Base-by-base conservation (phyloP, 2,329 filamentous ascomycete species). In the Helicocarpus griseus region DNA sequence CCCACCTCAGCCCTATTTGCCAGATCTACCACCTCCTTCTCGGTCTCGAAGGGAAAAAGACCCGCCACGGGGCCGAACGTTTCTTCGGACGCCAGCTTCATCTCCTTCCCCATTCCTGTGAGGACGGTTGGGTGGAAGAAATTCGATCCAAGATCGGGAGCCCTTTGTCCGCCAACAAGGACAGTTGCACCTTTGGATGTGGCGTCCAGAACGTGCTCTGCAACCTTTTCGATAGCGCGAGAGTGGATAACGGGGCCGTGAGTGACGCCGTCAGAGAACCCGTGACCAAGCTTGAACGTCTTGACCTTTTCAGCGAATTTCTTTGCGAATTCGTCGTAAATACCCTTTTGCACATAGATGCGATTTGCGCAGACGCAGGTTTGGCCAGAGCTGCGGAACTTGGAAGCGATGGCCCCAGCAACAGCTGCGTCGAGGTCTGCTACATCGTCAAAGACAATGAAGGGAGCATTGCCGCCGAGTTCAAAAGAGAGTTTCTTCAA, bases 31-130 rank as follows among this genome's bases (percentile, higher is more conserved):
- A 95, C 93, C 62, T 97, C 90, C 49, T 86, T 83, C 71, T 97
- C 93, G 0, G 85, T 89, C 44, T 87, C 80, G 65, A 97, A 98
- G 46, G 83, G 79, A 75, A 96, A 96, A 13, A 97, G 71, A 0
- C 87, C 91, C 0, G 90, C 91, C 0, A 97, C 86, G 2, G 93
- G 93, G 0, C 93, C 93, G 65, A 98, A 98, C 0, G 91, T 98
- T 75, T 98, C 93, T 69, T 97, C 91, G 1, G 75, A 75, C 4
- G 87, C 84, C 59, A 97, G 78, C 54, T 80, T 77, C 93, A 97
- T 97, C 39, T 90, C 82, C 53, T 78, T 75, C 9, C 77, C 95
- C 84, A 95, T 91, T 56, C 86, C 87, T 8, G 86, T 84, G 54
- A 98, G 81, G 39, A 97, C 86, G 0, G 93, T 97, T 2, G 88